Base-by-base conservation (phyloP, 2,329 filamentous ascomycete genomes). In the Trichoderma afroharzianum region DNA sequence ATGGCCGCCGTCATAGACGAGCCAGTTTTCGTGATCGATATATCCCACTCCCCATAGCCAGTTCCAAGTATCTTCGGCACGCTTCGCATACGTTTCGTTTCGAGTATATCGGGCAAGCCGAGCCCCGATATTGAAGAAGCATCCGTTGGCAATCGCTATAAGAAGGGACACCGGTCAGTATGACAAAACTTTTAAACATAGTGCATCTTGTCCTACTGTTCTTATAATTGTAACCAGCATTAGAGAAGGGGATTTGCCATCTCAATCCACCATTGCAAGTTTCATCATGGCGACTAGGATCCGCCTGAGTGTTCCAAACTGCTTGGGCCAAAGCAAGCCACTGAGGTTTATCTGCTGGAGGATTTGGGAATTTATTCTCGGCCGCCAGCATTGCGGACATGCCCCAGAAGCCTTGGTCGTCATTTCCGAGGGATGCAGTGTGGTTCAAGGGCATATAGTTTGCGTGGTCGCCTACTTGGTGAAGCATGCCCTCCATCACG, bases 231-330 rank as follows among this genome's bases (percentile, higher is more conserved):
- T 93, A 96, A 28, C 93, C 93, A 33, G 84, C 86, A 77, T 95
- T 94, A 74, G 91, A 90, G 1, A 88, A 83, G 71, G 90, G 93
- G 72, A 95, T 92, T 82, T 96, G 93, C 92, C 92, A 94, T 76
- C 92, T 85, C 75, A 95, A 78, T 11, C 92, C 93, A 74, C 92
- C 92, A 26, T 85, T 84, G 76, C 93, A 95, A 2, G 84, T 85
- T 0, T 84, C 79, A 6, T 85, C 87, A 77, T 94, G 91, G 83
- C 93, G 92, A 57, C 91, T 86, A 14, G 85, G 82, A 59, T 81
- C 75, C 0, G 87, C 88, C 72, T 87, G 85, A 1, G 88, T 88
- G 74, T 92, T 90, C 77, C 88, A 95, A 5, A 93, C 91, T 57
- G 89, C 90, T 78, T 93, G 88, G 0, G 89, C 91, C 5, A 94